Evolutionary conservation across 2,329 filamentous ascomycete genomes (phyloP).

Genomic region (Zopfia rhizophila): DNA sequence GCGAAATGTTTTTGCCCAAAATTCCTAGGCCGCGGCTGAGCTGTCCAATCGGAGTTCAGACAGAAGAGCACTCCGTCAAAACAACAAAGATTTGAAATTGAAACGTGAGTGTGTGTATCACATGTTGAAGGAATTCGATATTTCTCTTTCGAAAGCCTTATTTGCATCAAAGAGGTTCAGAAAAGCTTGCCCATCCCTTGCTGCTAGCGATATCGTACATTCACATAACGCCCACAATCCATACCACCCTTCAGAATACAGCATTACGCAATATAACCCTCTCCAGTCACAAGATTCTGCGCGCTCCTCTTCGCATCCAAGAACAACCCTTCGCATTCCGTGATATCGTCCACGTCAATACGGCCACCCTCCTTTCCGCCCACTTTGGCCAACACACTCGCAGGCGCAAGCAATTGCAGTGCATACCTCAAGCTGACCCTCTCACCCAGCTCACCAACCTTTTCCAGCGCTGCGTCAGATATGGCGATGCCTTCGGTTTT

Average conservation of each 20-base stretch:
- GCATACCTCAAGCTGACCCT: slow-evolving; percentile 93
- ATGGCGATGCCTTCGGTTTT: slow-evolving; percentile 83
- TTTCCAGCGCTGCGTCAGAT: slow-evolving; percentile 84
- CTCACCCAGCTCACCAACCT: slow-evolving; percentile 86
- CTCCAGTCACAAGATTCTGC: slow-evolving; percentile 36
- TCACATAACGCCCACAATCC: not conserved
- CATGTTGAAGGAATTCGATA: too few relatives aligned
- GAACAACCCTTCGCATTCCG: slow-evolving; percentile 59
- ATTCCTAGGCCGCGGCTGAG: slow-evolving; percentile 17
- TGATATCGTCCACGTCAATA: slow-evolving; percentile 66
- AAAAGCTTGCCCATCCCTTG: too few relatives aligned
- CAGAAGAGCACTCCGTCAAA: slow-evolving; percentile 20
- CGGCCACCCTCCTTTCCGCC: slow-evolving; percentile 57
- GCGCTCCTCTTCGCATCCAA: slow-evolving; percentile 61
- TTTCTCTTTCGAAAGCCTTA: too few relatives aligned
- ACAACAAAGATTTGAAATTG: too few relatives aligned
- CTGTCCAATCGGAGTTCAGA: slow-evolving; percentile 32
- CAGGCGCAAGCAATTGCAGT: slow-evolving; percentile 87
- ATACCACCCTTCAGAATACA: not conserved
- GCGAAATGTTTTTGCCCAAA: not conserved
- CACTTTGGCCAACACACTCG: slow-evolving; percentile 89
- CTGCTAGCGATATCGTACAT: slow-evolving; percentile 27
- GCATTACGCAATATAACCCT: slow-evolving; percentile 48
- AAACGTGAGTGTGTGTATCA: too few relatives aligned
- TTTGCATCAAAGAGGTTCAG: too few relatives aligned